These are phyloP conservation scores for Cyberlindnera mrakii DNA, from an alignment of 805 yeast genomes.

Conservation along the genomic window DNA sequence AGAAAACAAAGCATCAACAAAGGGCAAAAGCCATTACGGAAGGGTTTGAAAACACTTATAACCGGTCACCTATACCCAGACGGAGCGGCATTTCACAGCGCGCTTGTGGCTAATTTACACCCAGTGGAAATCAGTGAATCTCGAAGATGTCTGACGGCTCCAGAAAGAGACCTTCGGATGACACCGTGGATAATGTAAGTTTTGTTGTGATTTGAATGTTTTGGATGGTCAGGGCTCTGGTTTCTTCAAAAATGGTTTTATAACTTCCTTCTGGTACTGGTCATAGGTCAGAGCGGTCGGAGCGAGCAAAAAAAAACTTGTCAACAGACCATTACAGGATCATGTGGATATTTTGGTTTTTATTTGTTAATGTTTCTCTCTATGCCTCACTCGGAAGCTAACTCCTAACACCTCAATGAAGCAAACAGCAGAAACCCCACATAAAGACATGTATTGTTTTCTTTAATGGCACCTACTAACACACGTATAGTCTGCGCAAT, in stretches of 20 bases:
- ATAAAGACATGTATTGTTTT: no score
- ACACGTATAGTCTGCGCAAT: conserved; percentile 25
- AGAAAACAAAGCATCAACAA: conserved; percentile 11
- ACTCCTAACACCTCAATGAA: no score
- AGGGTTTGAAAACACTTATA: not conserved
- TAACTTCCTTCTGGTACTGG: no score
- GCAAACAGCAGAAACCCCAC: no score
- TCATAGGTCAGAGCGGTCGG: no score
- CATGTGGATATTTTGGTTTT: no score
- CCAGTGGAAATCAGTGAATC: not conserved
- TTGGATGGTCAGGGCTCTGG: no score
- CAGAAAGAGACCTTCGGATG: conserved; percentile 15
- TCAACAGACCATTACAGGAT: no score
- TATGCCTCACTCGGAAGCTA: no score
- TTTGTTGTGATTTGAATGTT: not conserved
- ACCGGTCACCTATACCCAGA: not conserved
- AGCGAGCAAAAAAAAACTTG: no score
- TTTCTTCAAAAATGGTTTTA: no score
- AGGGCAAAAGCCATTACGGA: not conserved
- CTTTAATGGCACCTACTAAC: conserved; percentile 9
- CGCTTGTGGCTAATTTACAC: not conserved
- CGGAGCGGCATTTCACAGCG: not conserved
- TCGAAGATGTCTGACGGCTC: conserved; percentile 5
- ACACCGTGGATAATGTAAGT: conserved; percentile 11
- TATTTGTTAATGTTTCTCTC: no score